Evolutionary conservation across 495 filamentous ascomycete species (phyloP).

Genomic region (Podospora comata): DNA sequence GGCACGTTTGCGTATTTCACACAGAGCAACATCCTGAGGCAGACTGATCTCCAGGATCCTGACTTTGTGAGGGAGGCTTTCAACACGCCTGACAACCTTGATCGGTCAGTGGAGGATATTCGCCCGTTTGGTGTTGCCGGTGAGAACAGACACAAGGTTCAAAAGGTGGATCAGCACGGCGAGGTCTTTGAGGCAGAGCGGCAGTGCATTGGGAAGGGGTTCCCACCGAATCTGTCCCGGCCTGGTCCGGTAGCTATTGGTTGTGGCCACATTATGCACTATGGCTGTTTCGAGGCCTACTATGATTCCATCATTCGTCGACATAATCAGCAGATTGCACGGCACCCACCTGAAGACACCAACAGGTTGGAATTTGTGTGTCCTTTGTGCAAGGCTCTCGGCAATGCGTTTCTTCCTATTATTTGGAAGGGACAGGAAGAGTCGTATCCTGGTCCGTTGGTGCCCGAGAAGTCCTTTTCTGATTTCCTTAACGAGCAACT

Average conservation of each 20-base stretch:
- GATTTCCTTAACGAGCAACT: slow-evolving; percentile 55
- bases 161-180: slow-evolving; percentile 69
- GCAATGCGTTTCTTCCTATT: slow-evolving; percentile 92
- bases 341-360: slow-evolving; percentile 81
- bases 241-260: slow-evolving; percentile 84
- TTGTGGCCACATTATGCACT: slow-evolving; percentile 99
- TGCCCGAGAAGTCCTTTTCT: slow-evolving; percentile 57
- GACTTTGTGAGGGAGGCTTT: slow-evolving; percentile 83
- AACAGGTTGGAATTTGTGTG: slow-evolving; percentile 85
- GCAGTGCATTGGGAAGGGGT: slow-evolving; percentile 84
- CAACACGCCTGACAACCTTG: slow-evolving; percentile 72
- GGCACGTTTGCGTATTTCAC: slow-evolving; percentile 88
- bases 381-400: slow-evolving; percentile 95
- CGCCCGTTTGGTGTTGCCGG: slow-evolving; percentile 88
- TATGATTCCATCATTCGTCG: slow-evolving; percentile 74
- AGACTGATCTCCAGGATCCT: slow-evolving; percentile 74
- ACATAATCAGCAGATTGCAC: slow-evolving; percentile 86
- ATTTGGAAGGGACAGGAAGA: slow-evolving; percentile 93
- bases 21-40: slow-evolving; percentile 80
- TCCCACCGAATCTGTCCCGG: slow-evolving; percentile 61
- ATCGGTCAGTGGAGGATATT: slow-evolving; percentile 74
- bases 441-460: slow-evolving; percentile 65
- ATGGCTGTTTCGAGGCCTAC: slow-evolving; percentile 89
- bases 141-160: slow-evolving; percentile 74
- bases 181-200: slow-evolving; percentile 67